Base-by-base conservation (phyloP, 768 basidiomycete genomes). In the Russula compacta region DNA sequence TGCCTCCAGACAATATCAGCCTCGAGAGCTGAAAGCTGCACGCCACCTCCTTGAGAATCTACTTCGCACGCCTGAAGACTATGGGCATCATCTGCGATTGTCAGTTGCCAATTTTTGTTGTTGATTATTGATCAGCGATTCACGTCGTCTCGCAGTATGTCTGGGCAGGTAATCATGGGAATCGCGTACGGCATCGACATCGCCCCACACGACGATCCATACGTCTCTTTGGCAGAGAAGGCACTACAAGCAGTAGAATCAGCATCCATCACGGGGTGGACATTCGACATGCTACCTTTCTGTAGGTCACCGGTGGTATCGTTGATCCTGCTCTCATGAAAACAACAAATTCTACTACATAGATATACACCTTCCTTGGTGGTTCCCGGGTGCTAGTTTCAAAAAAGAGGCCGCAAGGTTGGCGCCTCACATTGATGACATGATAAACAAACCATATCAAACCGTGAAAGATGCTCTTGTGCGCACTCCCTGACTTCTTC, bases 301-400 rank as follows among this genome's bases (percentile, higher is more conserved):
- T 64, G 64, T 66, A 24, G 19, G 64, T 64, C 42, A 21, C 43
- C 39, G 29, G 29, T 52, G 2, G 39, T 14, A 56, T 54, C 35
- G 14, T 9, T 21, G 36, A 39, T 35, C 4, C 21, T 19, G 15
- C 9, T 19, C 52, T 55, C 48, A 38, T 43, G 33, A 46, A n/a
- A 29, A 19, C 14, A 29, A n/a, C n/a, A n/a, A n/a, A 42, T 24
- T 21, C 24, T 29, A 3, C 24, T 29, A 6, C 39, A 32, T 33
- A 69, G 68, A 69, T 38, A 66, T 57, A 17, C 54, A 64, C 38
- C 49, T 69, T 46, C 70, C 68, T 19, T 60, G 56, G 47, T 71
- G 70, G 70, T 58, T 70, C 33, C 70, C 70, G 3, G 69, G 70
- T 19, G 69, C 67, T n/a, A 56, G 66, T 6, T 71, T 70, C 52